Base-by-base conservation (phyloP, 805 yeast genomes). In the Gaillardinia entomophila region DNA sequence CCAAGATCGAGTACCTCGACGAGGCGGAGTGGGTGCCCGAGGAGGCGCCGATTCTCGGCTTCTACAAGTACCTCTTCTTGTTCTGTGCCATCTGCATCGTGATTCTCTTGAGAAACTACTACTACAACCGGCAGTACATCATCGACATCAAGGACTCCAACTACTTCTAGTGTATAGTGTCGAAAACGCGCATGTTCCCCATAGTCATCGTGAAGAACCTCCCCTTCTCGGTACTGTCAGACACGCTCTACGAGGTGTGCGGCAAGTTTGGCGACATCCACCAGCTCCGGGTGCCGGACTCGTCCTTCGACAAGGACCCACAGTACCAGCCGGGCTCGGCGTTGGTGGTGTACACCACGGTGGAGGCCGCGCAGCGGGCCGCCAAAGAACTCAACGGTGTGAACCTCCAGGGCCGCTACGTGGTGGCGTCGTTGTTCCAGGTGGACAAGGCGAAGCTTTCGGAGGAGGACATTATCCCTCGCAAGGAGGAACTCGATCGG, bases 321-420 rank as follows among this genome's bases (percentile, higher is more conserved):
- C 26, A 26, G 17, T 6, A 41, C 7, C 62, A 61, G 12, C 57
- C 67, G 2, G 69, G 83, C 10, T 71, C 79, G 6, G 78, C 80
- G 16, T 65, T 69, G 34, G 69, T 79, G 12, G 68, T 78, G 2
- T 79, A 66, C 49, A 69, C 67, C 32, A 71, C 71, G 28, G 37
- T 68, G 13, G 53, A 54, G 17, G 65, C 66, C 38, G 79, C 83
- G 12, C 51, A 49, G n/a, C 48, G 51, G 20, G 82, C 83, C 0
- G 58, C 67, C 14, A 68, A 64, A n/a, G 78, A 73, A 37, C 49
- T 78, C 32, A 73, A 73, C 32, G 86, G 86, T 1, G 72, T 70
- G 38, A 77, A 77, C 44, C 72, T 71, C 40, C 68, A 73, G 37
- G 77, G 78, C 6, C 45, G 85, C 34, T 79, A 78, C 45, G 44